phyloP scores from a whole-genome alignment of 164 flowering plant species.

The Santalum album region DNA sequence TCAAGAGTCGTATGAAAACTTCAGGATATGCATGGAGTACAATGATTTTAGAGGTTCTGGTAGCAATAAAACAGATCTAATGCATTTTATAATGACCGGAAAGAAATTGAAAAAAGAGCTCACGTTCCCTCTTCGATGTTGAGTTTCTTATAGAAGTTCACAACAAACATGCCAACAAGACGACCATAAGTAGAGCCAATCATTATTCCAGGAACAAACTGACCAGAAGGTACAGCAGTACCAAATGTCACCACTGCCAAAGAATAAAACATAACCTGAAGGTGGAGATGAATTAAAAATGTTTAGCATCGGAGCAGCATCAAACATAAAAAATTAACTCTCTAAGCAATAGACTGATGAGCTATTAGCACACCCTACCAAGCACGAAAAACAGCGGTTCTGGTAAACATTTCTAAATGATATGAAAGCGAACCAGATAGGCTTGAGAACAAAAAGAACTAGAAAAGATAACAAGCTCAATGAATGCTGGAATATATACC shows the following conservation, averaged over 20 bases:
- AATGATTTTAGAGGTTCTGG: not conserved
- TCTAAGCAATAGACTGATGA: no score
- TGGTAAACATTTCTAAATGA: no score
- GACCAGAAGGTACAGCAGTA: conserved; percentile 99
- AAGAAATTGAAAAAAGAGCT: conserved; percentile 39
- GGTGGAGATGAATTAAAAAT: no score
- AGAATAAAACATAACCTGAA: conserved; percentile 93
- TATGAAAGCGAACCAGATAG: no score
- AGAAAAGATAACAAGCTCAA: no score
- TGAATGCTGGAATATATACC: no score
- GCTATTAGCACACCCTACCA: no score
- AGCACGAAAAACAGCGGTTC: no score
- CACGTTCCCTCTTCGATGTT: conserved; percentile 99
- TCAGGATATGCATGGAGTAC: conserved; percentile 1
- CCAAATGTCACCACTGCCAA: conserved; percentile 98
- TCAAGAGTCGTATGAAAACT: not conserved
- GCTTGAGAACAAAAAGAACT: no score
- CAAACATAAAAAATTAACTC: no score
- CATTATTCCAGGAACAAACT: conserved; percentile 99
- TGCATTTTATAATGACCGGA: no score
- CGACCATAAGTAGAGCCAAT: conserved; percentile 99
- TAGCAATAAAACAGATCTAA: not conserved
- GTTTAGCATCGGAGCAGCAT: no score
- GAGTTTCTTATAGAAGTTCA: conserved; percentile 75
- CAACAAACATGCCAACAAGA: conserved; percentile 97